These are phyloP conservation scores for Hypholoma fasciculare DNA, from an alignment of 768 basidiomycete species.

Conservation along the genomic window DNA sequence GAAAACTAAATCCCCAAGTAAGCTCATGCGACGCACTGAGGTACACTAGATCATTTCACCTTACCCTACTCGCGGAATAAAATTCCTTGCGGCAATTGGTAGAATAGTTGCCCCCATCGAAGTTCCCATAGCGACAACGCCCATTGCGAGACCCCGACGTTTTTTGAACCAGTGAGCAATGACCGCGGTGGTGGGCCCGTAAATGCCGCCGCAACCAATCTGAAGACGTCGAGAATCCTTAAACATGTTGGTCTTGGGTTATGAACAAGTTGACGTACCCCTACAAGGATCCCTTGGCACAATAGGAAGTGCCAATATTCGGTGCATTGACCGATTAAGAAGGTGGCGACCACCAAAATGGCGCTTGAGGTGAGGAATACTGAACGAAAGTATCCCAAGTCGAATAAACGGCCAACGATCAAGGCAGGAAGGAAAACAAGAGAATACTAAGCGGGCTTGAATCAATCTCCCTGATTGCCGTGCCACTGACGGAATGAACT, in stretches of 20 bases:
- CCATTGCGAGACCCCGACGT: slow-evolving; percentile 59
- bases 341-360: slow-evolving; percentile 53
- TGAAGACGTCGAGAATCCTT: slow-evolving; percentile 9
- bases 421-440: slow-evolving; percentile 64
- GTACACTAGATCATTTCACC: not conserved
- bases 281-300: slow-evolving; percentile 69
- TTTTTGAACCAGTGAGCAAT: slow-evolving; percentile 76
- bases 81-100: slow-evolving; percentile 58
- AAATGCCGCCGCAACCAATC: slow-evolving; percentile 57
- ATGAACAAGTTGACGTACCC: slow-evolving; percentile 39
- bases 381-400: slow-evolving; percentile 64
- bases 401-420: slow-evolving; percentile 68
- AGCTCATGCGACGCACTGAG: not conserved
- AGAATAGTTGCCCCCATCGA: slow-evolving; percentile 70
- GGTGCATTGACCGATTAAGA: slow-evolving; percentile 71
- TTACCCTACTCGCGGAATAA: slow-evolving; percentile 50
- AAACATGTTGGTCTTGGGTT: not conserved
- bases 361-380: slow-evolving; percentile 49
- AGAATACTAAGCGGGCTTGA: slow-evolving; percentile 45
- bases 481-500: not conserved
- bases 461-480: not conserved
- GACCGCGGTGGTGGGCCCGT: slow-evolving; percentile 58
- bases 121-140: slow-evolving; percentile 62
- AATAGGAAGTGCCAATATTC: slow-evolving; percentile 79
- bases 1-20: slow-evolving; percentile 48